Conservation (phyloP, 208 protist species). For the Wallacemonas collosoma region DNA sequence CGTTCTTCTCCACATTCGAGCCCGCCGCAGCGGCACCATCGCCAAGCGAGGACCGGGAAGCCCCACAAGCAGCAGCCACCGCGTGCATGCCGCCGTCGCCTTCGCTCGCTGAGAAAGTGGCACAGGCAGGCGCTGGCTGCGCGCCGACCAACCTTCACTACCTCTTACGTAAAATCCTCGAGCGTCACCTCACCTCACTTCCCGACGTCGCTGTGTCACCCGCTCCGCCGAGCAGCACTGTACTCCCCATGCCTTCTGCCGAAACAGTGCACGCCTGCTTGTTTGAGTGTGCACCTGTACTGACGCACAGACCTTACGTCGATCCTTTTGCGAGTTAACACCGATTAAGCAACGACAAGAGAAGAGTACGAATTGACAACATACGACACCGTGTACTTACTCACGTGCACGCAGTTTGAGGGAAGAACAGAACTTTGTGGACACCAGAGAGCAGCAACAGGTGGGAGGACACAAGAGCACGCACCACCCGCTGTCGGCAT, state of each 20-base stretch:
- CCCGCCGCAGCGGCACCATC: conserved; percentile 1
- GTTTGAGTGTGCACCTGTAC: conserved; percentile 23
- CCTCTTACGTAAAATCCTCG: conserved; percentile 66
- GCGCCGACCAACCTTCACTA: conserved; percentile 51
- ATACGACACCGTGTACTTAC: too few relatives aligned
- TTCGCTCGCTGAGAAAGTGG: conserved; percentile 28
- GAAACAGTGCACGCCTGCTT: conserved; percentile 19
- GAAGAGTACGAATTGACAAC: too few relatives aligned
- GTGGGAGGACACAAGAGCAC: background rate
- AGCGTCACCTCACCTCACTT: conserved; percentile 24
- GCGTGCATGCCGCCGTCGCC: background rate
- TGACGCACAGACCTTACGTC: conserved; percentile 21
- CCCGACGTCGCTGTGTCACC: background rate
- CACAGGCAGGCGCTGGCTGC: conserved; percentile 43
- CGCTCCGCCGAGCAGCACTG: background rate
- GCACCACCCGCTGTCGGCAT: too few relatives aligned
- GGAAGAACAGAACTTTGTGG: too few relatives aligned
- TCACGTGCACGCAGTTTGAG: too few relatives aligned
- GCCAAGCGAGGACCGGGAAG: too few relatives aligned
- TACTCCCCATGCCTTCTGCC: conserved; percentile 9
- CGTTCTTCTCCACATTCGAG: conserved; percentile 65
- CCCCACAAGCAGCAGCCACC: too few relatives aligned
- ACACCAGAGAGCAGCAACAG: background rate
- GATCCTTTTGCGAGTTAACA: conserved; percentile 3
- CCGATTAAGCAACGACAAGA: too few relatives aligned